Percentiles rank a stretch among this genome's conserved stretches.
Conservation (phyloP, 2,329 filamentous ascomycete species). For the Fusarium sp. region DNA sequence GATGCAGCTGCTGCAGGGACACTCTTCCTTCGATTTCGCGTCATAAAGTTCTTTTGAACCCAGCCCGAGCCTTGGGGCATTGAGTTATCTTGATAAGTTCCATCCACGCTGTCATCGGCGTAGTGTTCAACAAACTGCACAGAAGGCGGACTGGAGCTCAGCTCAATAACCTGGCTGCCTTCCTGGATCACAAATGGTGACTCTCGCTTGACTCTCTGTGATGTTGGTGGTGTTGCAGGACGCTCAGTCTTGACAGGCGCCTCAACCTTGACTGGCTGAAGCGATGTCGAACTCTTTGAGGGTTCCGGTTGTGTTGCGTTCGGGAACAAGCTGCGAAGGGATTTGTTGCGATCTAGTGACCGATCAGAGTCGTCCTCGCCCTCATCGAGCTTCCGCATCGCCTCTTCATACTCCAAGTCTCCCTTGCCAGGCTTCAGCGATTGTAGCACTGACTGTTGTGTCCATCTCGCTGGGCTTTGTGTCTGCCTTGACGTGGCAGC, state of each 20-base stretch:
- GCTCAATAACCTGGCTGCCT: slow-evolving; percentile 48
- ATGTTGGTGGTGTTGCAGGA: slow-evolving; percentile 20
- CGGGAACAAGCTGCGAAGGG: slow-evolving; percentile 46
- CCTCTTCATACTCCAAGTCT: slow-evolving; percentile 57
- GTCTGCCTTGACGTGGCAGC: slow-evolving; percentile 52
- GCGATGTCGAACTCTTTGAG: not conserved
- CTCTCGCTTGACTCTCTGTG: slow-evolving; percentile 24
- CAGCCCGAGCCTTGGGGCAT: slow-evolving; percentile 33
- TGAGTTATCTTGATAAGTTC: slow-evolving; percentile 35
- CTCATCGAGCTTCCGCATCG: slow-evolving; percentile 57
- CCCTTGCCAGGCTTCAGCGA: slow-evolving; percentile 40
- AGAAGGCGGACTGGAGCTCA: slow-evolving; percentile 45
- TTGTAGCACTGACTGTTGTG: slow-evolving; percentile 41
- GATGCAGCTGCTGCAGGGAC: slow-evolving; percentile 25
- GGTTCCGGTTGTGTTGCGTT: slow-evolving; percentile 48
- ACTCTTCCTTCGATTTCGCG: slow-evolving; percentile 36
- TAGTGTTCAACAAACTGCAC: slow-evolving; percentile 34
- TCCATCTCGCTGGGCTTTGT: slow-evolving; percentile 49
- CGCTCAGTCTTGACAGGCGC: not conserved
- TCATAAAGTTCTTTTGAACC: slow-evolving; percentile 36
- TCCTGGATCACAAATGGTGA: slow-evolving; percentile 43
- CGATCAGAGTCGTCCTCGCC: slow-evolving; percentile 45
- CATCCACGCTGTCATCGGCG: slow-evolving; percentile 37
- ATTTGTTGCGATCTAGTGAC: slow-evolving; percentile 40
- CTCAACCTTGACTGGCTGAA: slow-evolving; percentile 13